Evolutionary conservation across 208 protist species (phyloP), one percentile per base, ranked within the genome.

Genomic region (Tetramitus jugosus): DNA sequence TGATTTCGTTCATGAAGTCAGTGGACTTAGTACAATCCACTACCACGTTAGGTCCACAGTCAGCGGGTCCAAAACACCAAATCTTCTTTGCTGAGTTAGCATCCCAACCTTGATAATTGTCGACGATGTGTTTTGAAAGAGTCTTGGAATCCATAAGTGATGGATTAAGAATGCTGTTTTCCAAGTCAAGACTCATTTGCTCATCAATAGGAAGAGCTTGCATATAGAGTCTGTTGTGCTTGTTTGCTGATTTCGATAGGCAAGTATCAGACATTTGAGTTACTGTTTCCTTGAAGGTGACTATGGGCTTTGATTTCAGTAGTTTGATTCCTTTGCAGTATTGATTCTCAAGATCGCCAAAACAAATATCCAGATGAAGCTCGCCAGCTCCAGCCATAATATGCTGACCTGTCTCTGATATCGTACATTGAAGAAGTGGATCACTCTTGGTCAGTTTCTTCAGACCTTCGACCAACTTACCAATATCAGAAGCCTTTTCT

Each of bases 51-150:
- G 84, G 33, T 43, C 81, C 81, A 39, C 6, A 31, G 10, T 78
- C 84, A 17, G 17, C 23, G 17, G 83, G 83, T 20, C 80, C 83
- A 65, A 86, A 87, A 42, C 35, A 3, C 83, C 83, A 86, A 29
- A 86, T 60, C 26, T 80, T 76, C 14, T 37, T 49, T 13, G 67
- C 56, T 23, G 88, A 78, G 31, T 45, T 68, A 20, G 76, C 42
- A 76, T 92, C 86, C 90, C 89, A 95, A n/a, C n/a, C n/a, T 49
- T 79, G 85, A 82, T 80, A 91, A 0, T 91, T 80, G 37, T 90
- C 82, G 8, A 76, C 74, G n/a, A 95, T 74, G 13, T 69, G n/a
- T 42, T 83, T 82, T 23, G 82, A 79, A 52, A 76, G 79, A 35
- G 17, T 60, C 31, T 91, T 91, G 1, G 65, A 7, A 29, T 89